phyloP scores from a whole-genome alignment of 2,329 filamentous ascomycete species.

The Ophiosphaerella narmari region DNA sequence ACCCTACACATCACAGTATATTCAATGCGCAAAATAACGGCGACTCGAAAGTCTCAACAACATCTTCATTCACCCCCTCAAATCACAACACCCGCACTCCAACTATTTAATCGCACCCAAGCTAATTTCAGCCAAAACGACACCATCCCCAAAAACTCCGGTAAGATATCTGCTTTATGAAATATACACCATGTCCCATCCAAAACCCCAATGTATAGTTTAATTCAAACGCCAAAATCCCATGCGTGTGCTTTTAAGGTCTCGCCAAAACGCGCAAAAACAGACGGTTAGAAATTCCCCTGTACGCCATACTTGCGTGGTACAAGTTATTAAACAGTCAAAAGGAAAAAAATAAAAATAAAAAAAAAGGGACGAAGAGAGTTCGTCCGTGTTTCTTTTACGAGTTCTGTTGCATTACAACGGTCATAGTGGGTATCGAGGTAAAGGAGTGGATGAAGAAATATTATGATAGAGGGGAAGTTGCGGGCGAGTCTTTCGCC shows the following conservation, averaged over 20 bases:
- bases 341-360: background rate
- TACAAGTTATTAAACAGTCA: background rate
- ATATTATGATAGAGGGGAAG: conserved; percentile 12
- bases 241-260: background rate
- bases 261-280: too few species aligned
- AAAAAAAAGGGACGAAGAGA: background rate
- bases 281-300: background rate
- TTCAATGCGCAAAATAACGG: too few species aligned
- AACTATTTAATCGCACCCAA: too few species aligned
- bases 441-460: background rate
- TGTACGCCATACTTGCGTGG: background rate
- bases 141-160: background rate
- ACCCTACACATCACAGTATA: too few species aligned
- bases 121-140: too few species aligned
- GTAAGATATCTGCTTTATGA: too few species aligned
- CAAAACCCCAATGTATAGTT: background rate
- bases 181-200: background rate
- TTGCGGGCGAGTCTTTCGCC: conserved; percentile 7
- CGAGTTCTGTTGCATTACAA: background rate
- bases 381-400: background rate
- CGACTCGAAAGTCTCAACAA: too few species aligned
- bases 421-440: background rate
- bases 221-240: background rate
- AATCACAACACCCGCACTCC: too few species aligned
- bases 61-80: background rate